Conservation (phyloP, 768 basidiomycete genomes). For the Suillus discolor region DNA sequence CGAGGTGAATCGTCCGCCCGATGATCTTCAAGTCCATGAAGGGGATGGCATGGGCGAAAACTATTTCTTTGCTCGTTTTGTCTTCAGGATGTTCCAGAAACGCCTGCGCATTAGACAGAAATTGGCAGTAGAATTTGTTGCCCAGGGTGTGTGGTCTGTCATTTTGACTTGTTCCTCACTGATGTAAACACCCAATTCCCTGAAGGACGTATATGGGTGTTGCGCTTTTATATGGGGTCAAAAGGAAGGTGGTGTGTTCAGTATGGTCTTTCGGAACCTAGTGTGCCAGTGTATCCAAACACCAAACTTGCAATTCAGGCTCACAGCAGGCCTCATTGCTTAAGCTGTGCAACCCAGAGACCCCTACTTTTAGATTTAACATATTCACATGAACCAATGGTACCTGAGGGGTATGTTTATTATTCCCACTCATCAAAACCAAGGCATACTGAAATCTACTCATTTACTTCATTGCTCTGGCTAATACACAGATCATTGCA, state of each 20-base stretch:
- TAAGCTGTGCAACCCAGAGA: too few species aligned
- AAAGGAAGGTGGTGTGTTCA: background rate
- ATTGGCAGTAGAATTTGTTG: constrained; percentile 58
- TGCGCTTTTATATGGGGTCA: constrained; percentile 14
- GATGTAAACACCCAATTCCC: background rate
- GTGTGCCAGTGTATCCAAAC: background rate
- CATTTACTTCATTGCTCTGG: background rate
- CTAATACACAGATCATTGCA: background rate
- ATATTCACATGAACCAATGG: too few species aligned
- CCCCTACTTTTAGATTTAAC: too few species aligned
- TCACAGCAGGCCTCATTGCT: too few species aligned
- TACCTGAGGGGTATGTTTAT: background rate
- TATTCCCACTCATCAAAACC: background rate
- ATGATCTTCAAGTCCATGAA: constrained; percentile 42
- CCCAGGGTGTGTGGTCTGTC: too few species aligned
- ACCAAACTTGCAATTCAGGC: too few species aligned
- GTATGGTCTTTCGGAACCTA: background rate
- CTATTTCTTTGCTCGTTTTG: constrained; percentile 51
- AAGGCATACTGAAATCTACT: background rate
- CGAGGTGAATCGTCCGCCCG: too few species aligned
- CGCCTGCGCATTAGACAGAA: constrained; percentile 57
- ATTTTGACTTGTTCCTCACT: background rate
- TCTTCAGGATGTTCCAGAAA: constrained; percentile 58
- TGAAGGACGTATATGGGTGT: background rate
- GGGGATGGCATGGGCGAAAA: constrained; percentile 38